Evolutionary conservation across 441 rosid species (phyloP).

Genomic region (Populus tomentosa): DNA sequence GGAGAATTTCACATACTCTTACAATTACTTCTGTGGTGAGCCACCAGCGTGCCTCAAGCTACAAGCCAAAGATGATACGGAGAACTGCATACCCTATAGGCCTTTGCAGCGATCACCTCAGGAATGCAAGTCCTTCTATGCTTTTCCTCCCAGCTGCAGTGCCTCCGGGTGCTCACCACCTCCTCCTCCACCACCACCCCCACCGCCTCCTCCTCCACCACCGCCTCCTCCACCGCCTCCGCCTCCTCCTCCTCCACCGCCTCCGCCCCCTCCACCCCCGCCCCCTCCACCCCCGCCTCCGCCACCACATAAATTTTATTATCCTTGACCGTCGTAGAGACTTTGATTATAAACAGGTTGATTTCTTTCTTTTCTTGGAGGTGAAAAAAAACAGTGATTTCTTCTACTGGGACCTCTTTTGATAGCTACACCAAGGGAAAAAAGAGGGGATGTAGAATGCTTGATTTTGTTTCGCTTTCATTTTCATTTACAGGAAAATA

Average conservation of each 20-base stretch:
- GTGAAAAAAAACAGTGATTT: background rate
- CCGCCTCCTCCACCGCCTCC: too few species aligned
- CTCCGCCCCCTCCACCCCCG: background rate
- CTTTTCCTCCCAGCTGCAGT: conserved; percentile 36
- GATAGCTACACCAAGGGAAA: background rate
- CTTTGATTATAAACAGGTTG: background rate
- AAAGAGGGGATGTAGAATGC: background rate
- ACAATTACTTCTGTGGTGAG: conserved; percentile 58
- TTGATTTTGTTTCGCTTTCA: background rate
- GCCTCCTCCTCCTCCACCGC: accelerated
- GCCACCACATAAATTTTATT: conserved; percentile 1
- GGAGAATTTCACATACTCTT: conserved; percentile 74
- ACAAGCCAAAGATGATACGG: conserved; percentile 44
- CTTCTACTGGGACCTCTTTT: background rate
- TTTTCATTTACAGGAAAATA: background rate
- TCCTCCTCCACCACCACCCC: conserved; percentile 6
- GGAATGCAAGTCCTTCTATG: conserved; percentile 57
- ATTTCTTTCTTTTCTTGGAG: background rate
- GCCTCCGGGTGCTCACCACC: conserved; percentile 25
- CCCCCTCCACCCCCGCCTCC: conserved; percentile 4
- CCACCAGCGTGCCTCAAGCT: conserved; percentile 54
- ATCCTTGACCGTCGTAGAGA: conserved; percentile 13
- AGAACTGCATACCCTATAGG: conserved; percentile 56
- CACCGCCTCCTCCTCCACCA: background rate
- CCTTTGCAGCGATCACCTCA: conserved; percentile 53